Evolutionary conservation across 345 rosid species (phyloP).

Genomic region (Aethionema arabicum): DNA sequence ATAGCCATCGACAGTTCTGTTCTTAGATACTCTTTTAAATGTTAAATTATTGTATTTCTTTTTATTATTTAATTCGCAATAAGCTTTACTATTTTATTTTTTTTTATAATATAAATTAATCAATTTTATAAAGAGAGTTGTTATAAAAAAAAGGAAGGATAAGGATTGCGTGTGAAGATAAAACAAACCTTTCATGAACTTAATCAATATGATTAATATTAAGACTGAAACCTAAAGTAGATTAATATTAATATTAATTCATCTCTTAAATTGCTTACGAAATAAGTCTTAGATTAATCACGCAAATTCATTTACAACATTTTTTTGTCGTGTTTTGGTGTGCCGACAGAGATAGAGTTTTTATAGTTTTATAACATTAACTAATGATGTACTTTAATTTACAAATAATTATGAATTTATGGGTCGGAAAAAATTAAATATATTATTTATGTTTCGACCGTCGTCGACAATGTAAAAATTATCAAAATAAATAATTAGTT

Average conservation of each 20-base stretch:
- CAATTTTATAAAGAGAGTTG: too few species aligned
- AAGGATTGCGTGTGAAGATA: conserved; percentile 34
- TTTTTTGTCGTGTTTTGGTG: conserved; percentile 12
- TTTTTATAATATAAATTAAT: too few species aligned
- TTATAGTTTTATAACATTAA: background rate
- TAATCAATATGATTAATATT: conserved; percentile 11
- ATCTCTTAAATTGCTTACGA: conserved; percentile 26
- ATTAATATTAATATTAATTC: conserved; percentile 5
- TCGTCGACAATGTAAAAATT: too few species aligned
- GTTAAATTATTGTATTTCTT: background rate
- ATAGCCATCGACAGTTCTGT: background rate
- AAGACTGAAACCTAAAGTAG: conserved; percentile 11
- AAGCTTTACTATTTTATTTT: too few species aligned
- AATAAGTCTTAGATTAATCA: conserved; percentile 17
- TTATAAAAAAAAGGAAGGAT: background rate
- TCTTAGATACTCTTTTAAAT: background rate
- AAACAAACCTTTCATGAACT: conserved; percentile 27
- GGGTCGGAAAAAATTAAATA: too few species aligned
- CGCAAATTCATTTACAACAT: background rate
- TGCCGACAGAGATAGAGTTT: conserved; percentile 15
- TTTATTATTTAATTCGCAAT: background rate
- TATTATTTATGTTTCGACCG: too few species aligned
- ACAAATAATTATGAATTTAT: too few species aligned
- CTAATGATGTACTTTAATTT: background rate
- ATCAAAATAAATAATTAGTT: too few species aligned